These are phyloP conservation scores for Penicillium sp. DNA, from an alignment of 2,329 filamentous ascomycete genomes.

Conservation along the genomic window DNA sequence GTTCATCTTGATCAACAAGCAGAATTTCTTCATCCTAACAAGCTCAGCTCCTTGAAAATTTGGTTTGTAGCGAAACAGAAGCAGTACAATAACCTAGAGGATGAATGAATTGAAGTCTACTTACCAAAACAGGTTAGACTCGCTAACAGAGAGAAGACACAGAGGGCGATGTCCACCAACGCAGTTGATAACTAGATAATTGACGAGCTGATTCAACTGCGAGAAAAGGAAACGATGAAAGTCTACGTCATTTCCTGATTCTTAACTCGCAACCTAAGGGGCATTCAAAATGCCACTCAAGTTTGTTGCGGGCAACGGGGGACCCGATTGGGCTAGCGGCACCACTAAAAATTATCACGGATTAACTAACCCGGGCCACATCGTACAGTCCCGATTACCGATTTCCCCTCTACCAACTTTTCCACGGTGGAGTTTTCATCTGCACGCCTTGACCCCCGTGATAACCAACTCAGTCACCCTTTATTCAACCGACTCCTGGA, in stretches of 20 bases:
- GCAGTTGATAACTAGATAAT: background rate
- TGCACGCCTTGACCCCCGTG: conserved; percentile 25
- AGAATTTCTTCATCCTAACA: background rate
- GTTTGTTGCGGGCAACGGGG: conserved; percentile 1
- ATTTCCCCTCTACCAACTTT: conserved; percentile 35
- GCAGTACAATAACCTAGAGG: background rate
- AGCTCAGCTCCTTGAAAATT: background rate
- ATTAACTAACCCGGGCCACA: conserved; percentile 42
- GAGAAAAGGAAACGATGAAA: background rate
- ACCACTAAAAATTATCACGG: conserved; percentile 49
- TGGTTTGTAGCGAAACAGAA: background rate
- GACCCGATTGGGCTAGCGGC: conserved; percentile 48
- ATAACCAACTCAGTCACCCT: conserved; percentile 22
- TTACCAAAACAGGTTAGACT: conserved; percentile 3
- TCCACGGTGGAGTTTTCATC: conserved; percentile 26
- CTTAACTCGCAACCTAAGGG: background rate
- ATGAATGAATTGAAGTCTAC: background rate
- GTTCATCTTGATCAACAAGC: background rate
- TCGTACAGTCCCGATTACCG: conserved; percentile 31
- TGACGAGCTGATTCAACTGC: background rate
- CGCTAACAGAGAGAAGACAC: background rate
- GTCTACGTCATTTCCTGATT: too few species aligned
- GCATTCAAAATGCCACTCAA: background rate
- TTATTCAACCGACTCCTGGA: conserved; percentile 22
- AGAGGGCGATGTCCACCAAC: background rate